These are phyloP conservation scores for Thuja plicata DNA, from an alignment of 83 land plant species.

Conservation along the genomic window DNA sequence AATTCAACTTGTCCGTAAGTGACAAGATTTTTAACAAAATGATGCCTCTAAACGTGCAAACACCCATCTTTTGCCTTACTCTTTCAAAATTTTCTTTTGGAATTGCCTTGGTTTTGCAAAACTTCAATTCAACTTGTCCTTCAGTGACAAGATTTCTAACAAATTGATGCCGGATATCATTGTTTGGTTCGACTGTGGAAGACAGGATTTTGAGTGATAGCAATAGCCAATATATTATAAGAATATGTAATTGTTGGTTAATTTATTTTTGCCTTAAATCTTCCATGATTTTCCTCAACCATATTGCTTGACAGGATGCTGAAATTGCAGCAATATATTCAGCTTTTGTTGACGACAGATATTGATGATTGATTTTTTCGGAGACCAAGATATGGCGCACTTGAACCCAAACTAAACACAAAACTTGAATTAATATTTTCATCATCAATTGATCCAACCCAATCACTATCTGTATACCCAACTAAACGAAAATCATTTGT, in stretches of 20 bases:
- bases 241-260: slow-evolving; percentile 5
- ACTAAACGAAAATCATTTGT: no score
- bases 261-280: slow-evolving; percentile 9
- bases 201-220: slow-evolving; percentile 12
- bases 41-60: no score
- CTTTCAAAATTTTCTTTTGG: no score
- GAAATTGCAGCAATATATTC: no score
- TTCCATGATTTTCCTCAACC: slow-evolving; percentile 16
- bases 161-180: slow-evolving; percentile 21
- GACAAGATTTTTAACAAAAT: no score
- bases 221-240: slow-evolving; percentile 19
- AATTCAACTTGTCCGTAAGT: no score
- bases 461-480: no score
- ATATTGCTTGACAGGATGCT: neutral
- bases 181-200: slow-evolving; percentile 25
- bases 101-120: neutral
- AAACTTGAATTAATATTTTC: slow-evolving; percentile 17
- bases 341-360: neutral
- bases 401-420: slow-evolving; percentile 19
- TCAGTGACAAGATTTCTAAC: slow-evolving; percentile 10
- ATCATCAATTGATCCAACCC: no score
- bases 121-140: slow-evolving; percentile 14
- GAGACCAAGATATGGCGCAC: slow-evolving; percentile 24
- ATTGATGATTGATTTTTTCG: slow-evolving; percentile 5
- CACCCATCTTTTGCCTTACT: no score